These are phyloP conservation scores for Onygenales sp. DNA, from an alignment of 2,329 filamentous ascomycete genomes.

Conservation along the genomic window DNA sequence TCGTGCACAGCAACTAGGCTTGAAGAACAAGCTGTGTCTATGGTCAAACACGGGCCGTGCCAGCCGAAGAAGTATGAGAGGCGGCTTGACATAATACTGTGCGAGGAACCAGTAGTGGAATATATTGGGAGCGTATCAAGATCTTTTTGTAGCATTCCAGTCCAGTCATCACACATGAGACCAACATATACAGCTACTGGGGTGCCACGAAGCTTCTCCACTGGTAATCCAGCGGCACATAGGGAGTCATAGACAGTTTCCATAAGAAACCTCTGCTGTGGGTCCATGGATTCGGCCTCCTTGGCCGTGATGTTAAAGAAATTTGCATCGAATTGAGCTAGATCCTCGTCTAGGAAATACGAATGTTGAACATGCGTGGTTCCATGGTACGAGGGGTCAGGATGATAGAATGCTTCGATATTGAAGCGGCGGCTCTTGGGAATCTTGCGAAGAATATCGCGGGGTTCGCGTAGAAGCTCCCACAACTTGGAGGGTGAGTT, in stretches of 20 bases:
- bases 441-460: slow-evolving; percentile 8
- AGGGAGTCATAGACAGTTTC: slow-evolving; percentile 21
- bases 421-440: slow-evolving; percentile 13
- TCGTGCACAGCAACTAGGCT: slow-evolving; percentile 28
- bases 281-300: slow-evolving; percentile 22
- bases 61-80: slow-evolving; percentile 29
- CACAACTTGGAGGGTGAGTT: slow-evolving; percentile 1
- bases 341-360: slow-evolving; percentile 17
- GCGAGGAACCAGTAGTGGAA: slow-evolving; percentile 17
- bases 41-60: slow-evolving; percentile 31
- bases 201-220: slow-evolving; percentile 21
- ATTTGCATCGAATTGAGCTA: slow-evolving; percentile 19
- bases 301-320: slow-evolving; percentile 22
- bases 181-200: slow-evolving; percentile 26
- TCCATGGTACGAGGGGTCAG: slow-evolving; percentile 7
- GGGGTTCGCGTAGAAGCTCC: not conserved
- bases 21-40: slow-evolving; percentile 39
- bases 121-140: slow-evolving; percentile 12
- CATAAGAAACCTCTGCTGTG: slow-evolving; percentile 22
- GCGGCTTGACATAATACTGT: slow-evolving; percentile 24
- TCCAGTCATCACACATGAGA: slow-evolving; percentile 22
- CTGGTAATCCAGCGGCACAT: slow-evolving; percentile 17
- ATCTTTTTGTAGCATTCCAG: slow-evolving; percentile 14
- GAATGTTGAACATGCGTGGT: slow-evolving; percentile 8
- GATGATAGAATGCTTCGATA: slow-evolving; percentile 11